Evolutionary conservation across 352 stramenopile species (phyloP), one percentile per base, ranked within the genome.

Genomic region (Phytophthora ramorum): DNA sequence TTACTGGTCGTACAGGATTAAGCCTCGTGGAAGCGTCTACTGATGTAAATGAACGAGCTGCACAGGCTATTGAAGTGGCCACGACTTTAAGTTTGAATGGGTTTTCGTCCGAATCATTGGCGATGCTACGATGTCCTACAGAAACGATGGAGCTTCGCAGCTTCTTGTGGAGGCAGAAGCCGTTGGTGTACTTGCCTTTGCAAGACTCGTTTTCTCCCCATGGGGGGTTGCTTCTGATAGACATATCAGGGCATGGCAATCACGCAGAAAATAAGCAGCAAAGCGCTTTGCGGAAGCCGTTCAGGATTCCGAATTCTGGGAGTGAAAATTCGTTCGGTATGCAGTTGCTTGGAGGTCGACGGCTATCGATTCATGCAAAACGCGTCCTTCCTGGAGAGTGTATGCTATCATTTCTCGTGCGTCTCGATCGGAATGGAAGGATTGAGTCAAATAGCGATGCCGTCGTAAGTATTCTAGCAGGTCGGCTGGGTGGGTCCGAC

Each of bases 251-350:
- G 7, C 46, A 83, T 46, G 58, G 61, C 3, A 65, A 78, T 38
- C 83, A 92, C 51, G 51, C 54, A 10, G n/a, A 66, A 0, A 83
- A 79, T 41, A 48, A 26, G 3, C 22, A 60, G 6, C 8, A 48
- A 19, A 80, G 71, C 32, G 66, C 79, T 7, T 54, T 90, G 38
- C 71, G 69, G 16, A 93, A 93, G 28, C 83, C 83, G 16, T 93
- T 92, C 34, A 56, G 52, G 16, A 83, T 91, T 58, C 67, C 76
- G 0, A 59, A 63, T 35, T 40, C 34, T 34, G 48, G 32, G 17
- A 17, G 17, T 26, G 16, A 9, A 22, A 35, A 24, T 37, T 52
- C 66, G 2, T 79, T 66, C 44, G 80, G 76, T 1, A 47, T 89
- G 58, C 79, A 90, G 43, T 22, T 93, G 17, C 35, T 78, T 24